phyloP scores from a whole-genome alignment of 139 green algal species.

The Micractinium sp. region DNA sequence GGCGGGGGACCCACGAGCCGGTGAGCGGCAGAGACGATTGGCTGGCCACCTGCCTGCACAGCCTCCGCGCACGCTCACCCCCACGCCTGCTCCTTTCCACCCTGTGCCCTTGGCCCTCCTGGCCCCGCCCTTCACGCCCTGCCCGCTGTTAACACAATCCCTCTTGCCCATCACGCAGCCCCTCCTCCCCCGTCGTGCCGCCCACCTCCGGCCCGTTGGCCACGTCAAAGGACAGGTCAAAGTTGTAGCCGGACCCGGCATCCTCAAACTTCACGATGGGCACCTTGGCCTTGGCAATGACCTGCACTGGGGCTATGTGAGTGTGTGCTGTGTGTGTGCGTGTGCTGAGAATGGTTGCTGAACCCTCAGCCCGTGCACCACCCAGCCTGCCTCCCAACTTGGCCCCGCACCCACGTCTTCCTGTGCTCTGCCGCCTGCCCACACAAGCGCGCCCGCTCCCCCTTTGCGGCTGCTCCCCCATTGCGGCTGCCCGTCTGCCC shows the following conservation, averaged over 20 bases:
- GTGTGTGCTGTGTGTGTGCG: not conserved
- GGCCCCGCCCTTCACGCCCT: no score
- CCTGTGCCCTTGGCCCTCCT: no score
- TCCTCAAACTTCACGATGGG: conserved; percentile 98
- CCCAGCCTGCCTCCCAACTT: not conserved
- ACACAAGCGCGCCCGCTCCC: not conserved
- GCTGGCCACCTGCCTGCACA: no score
- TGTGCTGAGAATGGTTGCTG: not conserved
- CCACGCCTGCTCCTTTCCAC: no score
- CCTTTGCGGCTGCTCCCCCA: no score
- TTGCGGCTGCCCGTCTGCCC: not conserved
- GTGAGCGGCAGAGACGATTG: not conserved
- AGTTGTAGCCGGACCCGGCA: conserved; percentile 67
- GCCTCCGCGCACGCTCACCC: no score
- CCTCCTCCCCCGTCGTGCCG: not conserved
- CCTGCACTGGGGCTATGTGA: conserved; percentile 45
- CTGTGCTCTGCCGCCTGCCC: not conserved
- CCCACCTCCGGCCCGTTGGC: conserved; percentile 72
- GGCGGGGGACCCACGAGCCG: no score
- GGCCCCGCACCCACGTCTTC: not conserved
- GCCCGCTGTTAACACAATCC: no score
- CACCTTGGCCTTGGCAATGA: conserved; percentile 91
- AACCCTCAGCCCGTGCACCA: no score
- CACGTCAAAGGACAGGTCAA: conserved; percentile 96
- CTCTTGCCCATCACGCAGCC: not conserved